Percentiles rank a stretch among this genome's conserved stretches.
Conservation (phyloP, 768 basidiomycete genomes). For the Chalciporus sphaerocephalus region DNA sequence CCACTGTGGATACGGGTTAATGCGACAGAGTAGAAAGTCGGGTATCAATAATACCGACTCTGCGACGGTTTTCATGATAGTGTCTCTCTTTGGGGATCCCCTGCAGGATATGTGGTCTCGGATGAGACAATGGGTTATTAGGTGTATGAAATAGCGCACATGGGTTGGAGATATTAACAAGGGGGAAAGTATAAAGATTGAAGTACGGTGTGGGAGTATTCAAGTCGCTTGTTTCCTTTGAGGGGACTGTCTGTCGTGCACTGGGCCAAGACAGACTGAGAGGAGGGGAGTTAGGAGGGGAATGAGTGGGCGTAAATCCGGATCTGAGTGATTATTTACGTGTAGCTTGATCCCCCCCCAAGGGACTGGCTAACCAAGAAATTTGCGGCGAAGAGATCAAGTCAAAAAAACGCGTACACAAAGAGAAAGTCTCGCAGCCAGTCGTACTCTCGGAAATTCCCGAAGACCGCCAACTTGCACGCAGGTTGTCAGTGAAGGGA, state of each 20-base stretch:
- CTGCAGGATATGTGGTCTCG: constrained; percentile 17
- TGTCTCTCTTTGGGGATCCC: constrained; percentile 23
- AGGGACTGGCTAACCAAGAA: constrained; percentile 5
- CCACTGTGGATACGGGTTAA: constrained; percentile 20
- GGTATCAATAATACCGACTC: constrained; percentile 16
- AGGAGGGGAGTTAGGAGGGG: constrained; percentile 3
- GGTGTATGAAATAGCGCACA: constrained; percentile 20
- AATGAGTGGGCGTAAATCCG: constrained; percentile 1
- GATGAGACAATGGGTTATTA: constrained; percentile 17
- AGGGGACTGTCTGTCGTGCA: neutral
- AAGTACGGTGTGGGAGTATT: neutral
- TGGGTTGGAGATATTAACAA: constrained; percentile 4
- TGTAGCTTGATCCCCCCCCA: constrained; percentile 11
- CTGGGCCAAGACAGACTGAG: neutral
- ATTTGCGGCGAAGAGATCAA: constrained; percentile 6
- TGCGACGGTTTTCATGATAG: constrained; percentile 19
- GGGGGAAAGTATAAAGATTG: neutral
- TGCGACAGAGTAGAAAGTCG: neutral
- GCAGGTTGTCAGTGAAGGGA: constrained; percentile 16
- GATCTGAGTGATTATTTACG: constrained; percentile 8
- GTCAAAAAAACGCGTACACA: constrained; percentile 18
- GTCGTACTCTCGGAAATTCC: constrained; percentile 24
- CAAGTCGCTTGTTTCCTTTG: neutral
- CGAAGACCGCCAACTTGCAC: constrained; percentile 22
- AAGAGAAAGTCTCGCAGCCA: constrained; percentile 9